Evolutionary conservation across 495 filamentous ascomycete species (phyloP), one percentile per base, ranked within the genome.

Genomic region (Margaritispora aquatica): DNA sequence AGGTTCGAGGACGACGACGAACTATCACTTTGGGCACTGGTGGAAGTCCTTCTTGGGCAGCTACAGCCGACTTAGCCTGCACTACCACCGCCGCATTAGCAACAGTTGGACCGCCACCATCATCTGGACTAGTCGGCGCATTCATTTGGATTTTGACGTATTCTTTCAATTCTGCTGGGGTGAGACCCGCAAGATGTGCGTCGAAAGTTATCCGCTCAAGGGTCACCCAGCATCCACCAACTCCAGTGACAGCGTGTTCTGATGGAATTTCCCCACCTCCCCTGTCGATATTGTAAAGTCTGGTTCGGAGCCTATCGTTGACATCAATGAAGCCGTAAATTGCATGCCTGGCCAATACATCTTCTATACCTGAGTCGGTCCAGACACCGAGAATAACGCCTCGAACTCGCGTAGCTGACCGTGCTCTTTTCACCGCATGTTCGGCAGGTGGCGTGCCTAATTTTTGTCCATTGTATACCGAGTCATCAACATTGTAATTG

Each of bases 281-380:
- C 29, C 73, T 66, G 34, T 69, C 72, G 1, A 66, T 69, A 0
- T 63, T 61, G 60, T 76, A 73, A 41, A 81, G 77, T 3, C 77
- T 72, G 8, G 80, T 81, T 2, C 80, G 75, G 10, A 83, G 71
- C 15, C 79, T 74, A 27, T 81, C 79, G 26, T 77, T 67, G 21
- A 76, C 65, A 36, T 83, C 80, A 47, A 83, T 81, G 44, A 81
- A 83, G 4, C 77, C 80, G 26, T 75, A 75, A 1, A 81, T 78
- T 0, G 69, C 70, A 60, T 83, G 80, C 55, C 77, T 79, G 13
- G 75, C 72, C 20, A 63, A 66, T 8, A 70, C 68, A 22, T 74
- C 64, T 0, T 70, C 67, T 1, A 75, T 70, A 5, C 68, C 65
- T 0, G 79, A 81, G 31, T 80, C 77, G n/a, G 79, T 71, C 80